phyloP scores from a whole-genome alignment of 306 rosid species.

The Cucumis hystrix region DNA sequence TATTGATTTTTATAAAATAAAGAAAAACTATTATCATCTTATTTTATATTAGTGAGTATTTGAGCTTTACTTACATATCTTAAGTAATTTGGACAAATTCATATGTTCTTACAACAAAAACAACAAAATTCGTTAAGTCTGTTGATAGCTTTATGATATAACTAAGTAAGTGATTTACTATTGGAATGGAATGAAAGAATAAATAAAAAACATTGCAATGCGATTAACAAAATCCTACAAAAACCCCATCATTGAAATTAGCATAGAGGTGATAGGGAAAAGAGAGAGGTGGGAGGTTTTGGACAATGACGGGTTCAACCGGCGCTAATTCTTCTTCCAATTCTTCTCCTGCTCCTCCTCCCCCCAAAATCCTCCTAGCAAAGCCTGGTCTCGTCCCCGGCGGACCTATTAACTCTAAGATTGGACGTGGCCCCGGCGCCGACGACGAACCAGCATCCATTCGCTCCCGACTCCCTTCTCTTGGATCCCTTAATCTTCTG shows the following conservation, averaged over 20 bases:
- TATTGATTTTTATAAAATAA: too few relatives aligned
- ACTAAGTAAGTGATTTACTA: too few relatives aligned
- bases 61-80: too few relatives aligned
- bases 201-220: too few relatives aligned
- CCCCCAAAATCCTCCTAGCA: slow-evolving; percentile 71
- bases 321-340: slow-evolving; percentile 25
- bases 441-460: slow-evolving; percentile 53
- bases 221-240: background rate
- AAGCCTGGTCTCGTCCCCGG: slow-evolving; percentile 63
- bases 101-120: too few relatives aligned
- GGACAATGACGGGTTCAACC: slow-evolving; percentile 18
- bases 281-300: background rate
- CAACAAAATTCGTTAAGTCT: too few relatives aligned
- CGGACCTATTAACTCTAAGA: slow-evolving; percentile 32
- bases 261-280: background rate
- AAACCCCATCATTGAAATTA: background rate
- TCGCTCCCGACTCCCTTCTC: slow-evolving; percentile 71
- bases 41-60: too few relatives aligned
- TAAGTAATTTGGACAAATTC: too few relatives aligned
- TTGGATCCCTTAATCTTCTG: slow-evolving; percentile 81
- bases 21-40: too few relatives aligned
- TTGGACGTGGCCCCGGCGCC: slow-evolving; percentile 40
- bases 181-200: too few relatives aligned
- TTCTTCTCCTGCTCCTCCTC: slow-evolving; percentile 29
- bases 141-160: too few relatives aligned